These are phyloP conservation scores for Penicillium oxalicum DNA, from an alignment of 2,329 filamentous ascomycete genomes.

Conservation along the genomic window DNA sequence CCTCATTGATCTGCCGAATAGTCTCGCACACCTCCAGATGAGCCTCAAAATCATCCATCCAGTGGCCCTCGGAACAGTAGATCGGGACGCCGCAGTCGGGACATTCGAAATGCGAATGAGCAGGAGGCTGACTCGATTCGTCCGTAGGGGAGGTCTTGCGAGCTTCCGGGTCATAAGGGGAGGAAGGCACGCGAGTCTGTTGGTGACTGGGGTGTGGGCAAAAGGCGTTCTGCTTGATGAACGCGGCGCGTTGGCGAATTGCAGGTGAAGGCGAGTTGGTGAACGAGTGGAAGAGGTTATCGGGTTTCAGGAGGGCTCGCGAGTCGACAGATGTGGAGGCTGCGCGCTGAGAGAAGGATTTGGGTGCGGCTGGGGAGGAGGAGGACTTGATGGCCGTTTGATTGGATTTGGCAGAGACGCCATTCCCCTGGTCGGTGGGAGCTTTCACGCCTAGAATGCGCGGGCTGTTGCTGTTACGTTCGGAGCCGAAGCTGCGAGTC, in stretches of 20 bases:
- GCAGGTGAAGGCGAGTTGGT: constrained; percentile 80
- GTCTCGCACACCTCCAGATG: constrained; percentile 91
- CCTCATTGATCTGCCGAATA: constrained; percentile 88
- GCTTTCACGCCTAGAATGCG: constrained; percentile 14
- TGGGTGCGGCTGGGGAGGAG: constrained; percentile 7
- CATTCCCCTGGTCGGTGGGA: constrained; percentile 15
- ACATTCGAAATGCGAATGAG: constrained; percentile 88
- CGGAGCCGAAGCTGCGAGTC: constrained; percentile 26
- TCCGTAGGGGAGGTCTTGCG: constrained; percentile 44
- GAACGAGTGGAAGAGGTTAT: constrained; percentile 92
- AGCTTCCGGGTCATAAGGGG: constrained; percentile 58
- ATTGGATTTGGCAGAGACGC: constrained; percentile 1
- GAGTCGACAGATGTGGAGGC: constrained; percentile 24
- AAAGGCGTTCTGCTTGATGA: constrained; percentile 87
- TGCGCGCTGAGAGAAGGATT: constrained; percentile 21
- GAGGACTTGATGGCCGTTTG: constrained; percentile 7
- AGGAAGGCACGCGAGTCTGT: constrained; percentile 62
- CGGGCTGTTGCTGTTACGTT: constrained; percentile 17
- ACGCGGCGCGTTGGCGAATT: constrained; percentile 80
- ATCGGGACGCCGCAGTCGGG: constrained; percentile 92
- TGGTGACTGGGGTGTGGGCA: constrained; percentile 88
- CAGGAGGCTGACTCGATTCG: constrained; percentile 53
- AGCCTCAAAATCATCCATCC: constrained; percentile 90
- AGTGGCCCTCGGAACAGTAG: constrained; percentile 90
- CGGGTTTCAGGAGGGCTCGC: constrained; percentile 52